A percentile compares a stretch with the other conserved stretches of the same genome.
These are phyloP conservation scores for Sistotremastrum suecicum DNA, from an alignment of 768 basidiomycete genomes.

Conservation along the genomic window DNA sequence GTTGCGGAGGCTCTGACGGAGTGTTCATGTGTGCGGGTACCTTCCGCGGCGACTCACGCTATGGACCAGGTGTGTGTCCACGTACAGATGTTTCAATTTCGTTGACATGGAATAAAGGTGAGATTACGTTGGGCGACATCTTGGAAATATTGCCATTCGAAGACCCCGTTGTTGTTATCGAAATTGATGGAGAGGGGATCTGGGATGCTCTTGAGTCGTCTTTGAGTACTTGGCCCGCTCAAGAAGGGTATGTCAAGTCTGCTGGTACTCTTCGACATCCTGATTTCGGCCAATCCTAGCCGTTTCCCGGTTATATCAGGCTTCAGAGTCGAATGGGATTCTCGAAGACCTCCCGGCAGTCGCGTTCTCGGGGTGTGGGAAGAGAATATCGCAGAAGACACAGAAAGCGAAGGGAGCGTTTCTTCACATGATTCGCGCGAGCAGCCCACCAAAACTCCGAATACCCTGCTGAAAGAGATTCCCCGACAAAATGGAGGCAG, in stretches of 20 bases:
- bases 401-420: constrained; percentile 16
- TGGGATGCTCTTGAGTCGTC: constrained; percentile 70
- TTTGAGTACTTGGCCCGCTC: constrained; percentile 70
- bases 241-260: constrained; percentile 57
- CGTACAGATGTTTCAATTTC: background rate
- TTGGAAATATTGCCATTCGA: constrained; percentile 83
- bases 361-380: constrained; percentile 62
- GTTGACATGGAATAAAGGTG: constrained; percentile 25
- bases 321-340: constrained; percentile 79
- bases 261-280: background rate
- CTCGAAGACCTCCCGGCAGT: constrained; percentile 49
- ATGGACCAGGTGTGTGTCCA: constrained; percentile 51
- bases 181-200: constrained; percentile 63
- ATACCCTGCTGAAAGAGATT: constrained; percentile 37
- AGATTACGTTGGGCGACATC: constrained; percentile 73
- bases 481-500: constrained; percentile 34
- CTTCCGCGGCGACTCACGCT: constrained; percentile 71
- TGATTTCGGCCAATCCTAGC: constrained; percentile 22
- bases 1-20: constrained; percentile 55
- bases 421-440: constrained; percentile 9
- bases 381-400: constrained; percentile 23
- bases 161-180: constrained; percentile 69
- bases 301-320: constrained; percentile 86
- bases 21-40: constrained; percentile 77
- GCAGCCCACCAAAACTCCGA: constrained; percentile 16